Evolutionary conservation across 75 land plant species (phyloP).

Genomic region (Sequoiadendron giganteum): DNA sequence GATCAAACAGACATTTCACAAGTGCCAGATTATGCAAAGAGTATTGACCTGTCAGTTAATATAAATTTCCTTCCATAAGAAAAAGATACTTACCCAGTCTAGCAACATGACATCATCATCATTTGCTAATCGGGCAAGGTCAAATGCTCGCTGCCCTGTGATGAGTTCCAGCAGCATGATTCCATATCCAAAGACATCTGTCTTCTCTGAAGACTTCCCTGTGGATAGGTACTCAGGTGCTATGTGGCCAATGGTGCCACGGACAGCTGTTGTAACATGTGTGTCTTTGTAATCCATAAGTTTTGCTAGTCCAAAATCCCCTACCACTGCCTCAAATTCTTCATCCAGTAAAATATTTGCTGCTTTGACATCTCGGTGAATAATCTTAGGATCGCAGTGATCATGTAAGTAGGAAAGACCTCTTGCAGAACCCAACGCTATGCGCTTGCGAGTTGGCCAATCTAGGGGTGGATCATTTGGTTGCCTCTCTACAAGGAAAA

Average conservation of each 20-base stretch:
- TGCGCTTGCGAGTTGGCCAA: constrained; percentile 72
- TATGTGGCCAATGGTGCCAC: constrained; percentile 87
- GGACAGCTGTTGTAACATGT: constrained; percentile 86
- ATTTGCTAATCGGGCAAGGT: constrained; percentile 88
- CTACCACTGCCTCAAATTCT: constrained; percentile 87
- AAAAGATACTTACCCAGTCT: constrained; percentile 66
- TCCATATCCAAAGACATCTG: constrained; percentile 91
- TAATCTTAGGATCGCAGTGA: constrained; percentile 90
- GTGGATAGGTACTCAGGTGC: constrained; percentile 89
- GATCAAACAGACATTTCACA: background rate
- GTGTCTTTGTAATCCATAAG: constrained; percentile 93
- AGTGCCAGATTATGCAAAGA: background rate
- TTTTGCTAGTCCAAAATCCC: constrained; percentile 87
- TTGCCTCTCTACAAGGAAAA: constrained; percentile 48
- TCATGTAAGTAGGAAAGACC: constrained; percentile 90
- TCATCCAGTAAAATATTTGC: constrained; percentile 85
- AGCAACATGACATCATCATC: constrained; percentile 95
- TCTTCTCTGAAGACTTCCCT: constrained; percentile 85
- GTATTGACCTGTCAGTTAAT: background rate
- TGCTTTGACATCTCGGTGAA: constrained; percentile 88
- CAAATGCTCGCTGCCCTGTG: constrained; percentile 90
- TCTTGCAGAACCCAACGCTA: constrained; percentile 83
- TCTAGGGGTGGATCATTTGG: constrained; percentile 59
- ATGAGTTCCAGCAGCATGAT: constrained; percentile 89
- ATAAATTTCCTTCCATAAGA: background rate